phyloP scores from a whole-genome alignment of 1,284 basidiomycete species.

The Exsudoporus floridanus region DNA sequence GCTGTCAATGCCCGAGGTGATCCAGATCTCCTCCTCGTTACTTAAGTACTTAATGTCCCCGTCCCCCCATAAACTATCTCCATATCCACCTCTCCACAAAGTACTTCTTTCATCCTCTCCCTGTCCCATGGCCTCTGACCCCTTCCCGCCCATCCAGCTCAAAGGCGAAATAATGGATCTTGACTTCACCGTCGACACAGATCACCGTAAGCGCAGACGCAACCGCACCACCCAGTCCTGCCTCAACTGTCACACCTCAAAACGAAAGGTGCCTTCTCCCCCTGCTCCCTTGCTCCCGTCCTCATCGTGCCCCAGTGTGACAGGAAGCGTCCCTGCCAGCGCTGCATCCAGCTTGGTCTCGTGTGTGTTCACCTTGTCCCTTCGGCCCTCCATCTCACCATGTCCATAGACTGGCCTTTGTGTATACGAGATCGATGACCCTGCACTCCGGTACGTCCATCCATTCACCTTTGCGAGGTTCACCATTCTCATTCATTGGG shows the following conservation, averaged over 20 bases:
- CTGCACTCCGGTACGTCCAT: constrained; percentile 63
- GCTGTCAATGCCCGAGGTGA: constrained; percentile 38
- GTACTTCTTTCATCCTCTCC: constrained; percentile 31
- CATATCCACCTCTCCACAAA: constrained; percentile 32
- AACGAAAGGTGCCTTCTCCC: constrained; percentile 70
- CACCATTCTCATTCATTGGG: constrained; percentile 10
- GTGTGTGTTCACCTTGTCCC: constrained; percentile 39
- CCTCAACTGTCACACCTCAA: constrained; percentile 90
- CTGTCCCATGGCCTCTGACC: constrained; percentile 37
- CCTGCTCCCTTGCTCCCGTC: background rate
- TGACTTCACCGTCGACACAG: constrained; percentile 64
- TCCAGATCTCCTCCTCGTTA: constrained; percentile 36
- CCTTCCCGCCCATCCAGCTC: constrained; percentile 45
- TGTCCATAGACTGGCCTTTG: constrained; percentile 76
- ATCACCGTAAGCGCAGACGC: constrained; percentile 71
- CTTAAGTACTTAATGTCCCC: constrained; percentile 40
- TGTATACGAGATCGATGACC: constrained; percentile 90
- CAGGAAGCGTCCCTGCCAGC: constrained; percentile 80
- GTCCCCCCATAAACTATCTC: constrained; percentile 26
- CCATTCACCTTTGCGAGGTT: background rate
- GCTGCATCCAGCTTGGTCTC: constrained; percentile 80
- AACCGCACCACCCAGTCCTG: constrained; percentile 88
- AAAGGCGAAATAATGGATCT: constrained; percentile 69
- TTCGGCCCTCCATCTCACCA: constrained; percentile 13
- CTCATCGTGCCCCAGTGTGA: constrained; percentile 55